Base-by-base conservation (phyloP, 768 basidiomycete species). In the Cubamyces sp. region DNA sequence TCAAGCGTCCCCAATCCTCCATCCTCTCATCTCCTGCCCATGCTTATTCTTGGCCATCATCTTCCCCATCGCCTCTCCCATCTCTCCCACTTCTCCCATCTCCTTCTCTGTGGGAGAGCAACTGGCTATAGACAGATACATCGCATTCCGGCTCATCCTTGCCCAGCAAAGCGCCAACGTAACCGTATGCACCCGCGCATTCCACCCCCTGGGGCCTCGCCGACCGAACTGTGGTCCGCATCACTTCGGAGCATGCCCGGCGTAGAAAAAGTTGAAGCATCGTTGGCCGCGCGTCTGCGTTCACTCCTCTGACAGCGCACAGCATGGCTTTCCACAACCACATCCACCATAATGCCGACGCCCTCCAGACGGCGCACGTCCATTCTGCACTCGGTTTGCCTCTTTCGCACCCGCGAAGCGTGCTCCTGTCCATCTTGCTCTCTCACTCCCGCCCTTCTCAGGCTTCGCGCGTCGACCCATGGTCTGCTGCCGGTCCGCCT, bases 391-490 rank as follows among this genome's bases (percentile, higher is more conserved):
- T 6, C 37, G 11, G 39, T 4, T 18, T 54, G 15, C 53, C 40
- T 2, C 16, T 12, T 41, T 14, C 40, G 23, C 21, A 54, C 53
- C 53, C 53, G 53, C 53, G 53, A 54, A 54, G 53, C 53, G 34
- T 52, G 11, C 51, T n/a, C 19, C 30, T 34, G 34, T 43, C 42
- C 42, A 43, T 43, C 42, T 16, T 43, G 34, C 34, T 34, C 34
- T 34, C 34, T 34, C 34, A 34, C 34, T 34, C 34, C 34, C 34
- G 34, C 34, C 9, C 34, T 34, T 34, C 34, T 34, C 34, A 34
- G 34, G 34, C 34, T 34, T 34, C 34, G 34, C 34, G 34, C 34
- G 34, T 34, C 34, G 34, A 34, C 34, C 34, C 34, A 34, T 34
- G 34, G 34, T 34, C 34, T 34, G 34, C 34, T 34, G 9, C 34